phyloP scores from a whole-genome alignment of 768 basidiomycete species.

The Boletus rex-veris region DNA sequence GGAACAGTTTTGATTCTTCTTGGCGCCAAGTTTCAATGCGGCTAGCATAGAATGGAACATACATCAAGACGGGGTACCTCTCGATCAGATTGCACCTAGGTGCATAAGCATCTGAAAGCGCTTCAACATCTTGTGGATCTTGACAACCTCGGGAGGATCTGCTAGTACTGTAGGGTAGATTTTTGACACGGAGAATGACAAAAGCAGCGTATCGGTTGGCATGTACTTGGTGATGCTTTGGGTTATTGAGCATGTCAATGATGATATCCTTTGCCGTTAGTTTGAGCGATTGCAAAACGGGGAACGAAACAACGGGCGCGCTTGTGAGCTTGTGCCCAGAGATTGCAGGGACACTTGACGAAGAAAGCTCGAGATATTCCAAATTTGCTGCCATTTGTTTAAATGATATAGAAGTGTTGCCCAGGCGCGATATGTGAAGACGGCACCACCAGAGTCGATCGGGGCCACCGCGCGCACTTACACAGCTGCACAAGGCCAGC shows the following conservation, averaged over 20 bases:
- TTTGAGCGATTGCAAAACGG: slow-evolving; percentile 64
- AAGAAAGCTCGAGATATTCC: slow-evolving; percentile 67
- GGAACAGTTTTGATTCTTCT: slow-evolving; percentile 40
- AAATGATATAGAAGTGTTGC: slow-evolving; percentile 13
- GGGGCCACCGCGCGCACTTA: no score
- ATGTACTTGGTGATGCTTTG: slow-evolving; percentile 49
- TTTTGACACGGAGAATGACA: no score
- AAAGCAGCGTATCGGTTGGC: no score
- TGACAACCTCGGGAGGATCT: no score
- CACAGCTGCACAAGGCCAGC: no score
- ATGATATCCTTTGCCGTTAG: slow-evolving; percentile 39
- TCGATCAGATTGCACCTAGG: no score
- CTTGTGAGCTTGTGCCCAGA: slow-evolving; percentile 26
- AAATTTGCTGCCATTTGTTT: slow-evolving; percentile 49
- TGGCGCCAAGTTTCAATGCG: slow-evolving; percentile 53
- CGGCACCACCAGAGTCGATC: no score
- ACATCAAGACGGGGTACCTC: slow-evolving; percentile 8
- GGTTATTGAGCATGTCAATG: slow-evolving; percentile 29
- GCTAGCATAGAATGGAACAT: slow-evolving; percentile 58
- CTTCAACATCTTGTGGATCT: no score
- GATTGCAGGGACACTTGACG: slow-evolving; percentile 45
- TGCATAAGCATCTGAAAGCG: no score
- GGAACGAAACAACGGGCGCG: slow-evolving; percentile 39
- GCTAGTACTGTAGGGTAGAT: no score
- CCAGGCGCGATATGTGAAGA: no score